phyloP scores from a whole-genome alignment of 192 early-diverging fungal species.

The Chytriomyces sp. region DNA sequence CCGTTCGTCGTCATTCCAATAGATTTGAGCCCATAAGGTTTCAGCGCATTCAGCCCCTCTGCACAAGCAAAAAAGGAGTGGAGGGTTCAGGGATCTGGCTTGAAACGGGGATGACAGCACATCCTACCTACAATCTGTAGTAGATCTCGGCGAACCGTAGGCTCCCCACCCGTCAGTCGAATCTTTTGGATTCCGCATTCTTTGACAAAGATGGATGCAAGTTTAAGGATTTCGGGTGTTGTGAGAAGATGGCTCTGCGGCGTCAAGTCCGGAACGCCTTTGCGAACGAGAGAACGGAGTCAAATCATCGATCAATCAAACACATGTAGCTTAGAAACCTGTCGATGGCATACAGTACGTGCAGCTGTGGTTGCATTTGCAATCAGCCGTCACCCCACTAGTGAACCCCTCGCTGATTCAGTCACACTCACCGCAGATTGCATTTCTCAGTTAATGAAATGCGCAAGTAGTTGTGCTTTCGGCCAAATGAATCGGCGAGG shows the following conservation, averaged over 20 bases:
- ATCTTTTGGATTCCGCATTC: conserved; percentile 89
- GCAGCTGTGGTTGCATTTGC: conserved; percentile 44
- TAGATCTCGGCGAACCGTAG: conserved; percentile 90
- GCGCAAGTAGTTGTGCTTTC: conserved; percentile 91
- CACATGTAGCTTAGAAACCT: conserved; percentile 51
- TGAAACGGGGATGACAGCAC: neutral
- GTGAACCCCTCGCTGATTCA: conserved; percentile 49
- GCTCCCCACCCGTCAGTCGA: conserved; percentile 94
- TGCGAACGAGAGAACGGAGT: neutral
- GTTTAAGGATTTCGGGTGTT: conserved; percentile 75
- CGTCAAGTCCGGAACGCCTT: conserved; percentile 36
- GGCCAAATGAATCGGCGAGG: conserved; percentile 74
- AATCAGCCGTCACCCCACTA: neutral
- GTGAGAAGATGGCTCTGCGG: conserved; percentile 73
- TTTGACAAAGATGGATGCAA: conserved; percentile 82
- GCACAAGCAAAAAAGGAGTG: no score
- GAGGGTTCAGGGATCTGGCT: neutral
- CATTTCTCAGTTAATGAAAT: conserved; percentile 94
- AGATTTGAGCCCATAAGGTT: conserved; percentile 69
- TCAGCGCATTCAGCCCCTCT: conserved; percentile 72
- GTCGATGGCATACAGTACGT: conserved; percentile 97
- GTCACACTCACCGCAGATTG: conserved; percentile 69
- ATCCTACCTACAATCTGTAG: conserved; percentile 75
- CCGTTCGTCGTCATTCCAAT: conserved; percentile 97
- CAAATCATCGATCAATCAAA: neutral